Base-by-base conservation (phyloP, 208 protist species). In the Trypanosoma scelopori region DNA sequence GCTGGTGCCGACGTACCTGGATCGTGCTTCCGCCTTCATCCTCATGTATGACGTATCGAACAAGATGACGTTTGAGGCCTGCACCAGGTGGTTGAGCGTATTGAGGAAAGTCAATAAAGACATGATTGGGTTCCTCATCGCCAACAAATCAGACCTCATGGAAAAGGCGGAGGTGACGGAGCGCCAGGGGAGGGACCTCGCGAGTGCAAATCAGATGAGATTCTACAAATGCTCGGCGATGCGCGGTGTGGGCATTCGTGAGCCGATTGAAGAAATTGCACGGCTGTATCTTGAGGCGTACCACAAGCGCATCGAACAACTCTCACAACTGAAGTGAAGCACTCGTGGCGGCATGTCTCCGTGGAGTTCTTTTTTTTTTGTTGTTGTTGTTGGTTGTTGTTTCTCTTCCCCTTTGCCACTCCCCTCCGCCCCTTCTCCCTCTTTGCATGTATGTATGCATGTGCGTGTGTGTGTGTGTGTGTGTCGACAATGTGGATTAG, bases 11-110 rank as follows among this genome's bases (percentile, higher is more conserved):
- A 23, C 79, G 23, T 94, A 94, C 65, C 45, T 97, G 30, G 74
- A 89, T 30, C 69, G 47, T 32, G 78, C 65, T 41, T 79, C 71
- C 0, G 86, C 83, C n/a, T 95, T 94, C 62, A 81, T 97, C 22
- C 61, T 97, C 16, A 71, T 97, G 64, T 97, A 95, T 72, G 92
- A 97, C 47, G 76, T 92, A 25, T 92, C 92, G 0, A 95, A 97
- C 61, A 95, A 94, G 64, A 65, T 76, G 1, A 94, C 92, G 2
- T 95, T 97, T 63, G 92, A 97, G 76, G 81, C 76, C 20, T 91
- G 87, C 68, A 79, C 87, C 7, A 82, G 84, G 70, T 97, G 92
- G 90, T 55, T 93, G 15, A 79, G 64, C n/a, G 65, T 76, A 25
- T 71, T 83, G 13, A 76, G 77, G 5, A 45, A 61, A 16, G 78